Base-by-base conservation (phyloP, 192 early-diverging fungal species). In the Coemansia brasiliensis region DNA sequence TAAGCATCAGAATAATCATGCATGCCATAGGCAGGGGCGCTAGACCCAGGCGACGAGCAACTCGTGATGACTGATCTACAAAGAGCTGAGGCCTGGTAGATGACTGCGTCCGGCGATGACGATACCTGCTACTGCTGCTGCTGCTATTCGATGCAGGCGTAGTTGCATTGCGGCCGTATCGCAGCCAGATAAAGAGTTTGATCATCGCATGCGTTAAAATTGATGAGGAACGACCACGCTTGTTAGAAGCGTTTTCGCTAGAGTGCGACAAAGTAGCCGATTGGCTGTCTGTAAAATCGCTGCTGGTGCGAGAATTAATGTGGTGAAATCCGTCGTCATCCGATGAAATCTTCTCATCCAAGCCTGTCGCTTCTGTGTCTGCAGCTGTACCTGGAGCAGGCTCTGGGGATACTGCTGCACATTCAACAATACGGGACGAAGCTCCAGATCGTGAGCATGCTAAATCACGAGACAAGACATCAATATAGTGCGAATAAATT, bases 401-500 rank as follows among this genome's bases (percentile, higher is more conserved):
- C 1, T 15, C 12, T 16, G 25, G 15, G 17, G 16, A 8, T 6
- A 32, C 27, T 35, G 56, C 35, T 4, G 55, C 44, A 5, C 39
- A 55, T 22, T 11, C 37, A 24, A 46, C 22, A 21, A 20, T 17
- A 21, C 29, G 13, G n/a, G 29, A 15, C 49, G 39, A 13, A 20
- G 48, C 48, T 15, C 66, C 57, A 4, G 52, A 18, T 43, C 62
- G 69, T 6, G 74, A 62, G 57, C 74, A 71, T 2, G 89, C 85
- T 29, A 99, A 60, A 71, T 98, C 96, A 51, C 88, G 80, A 59
- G 92, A 94, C 27, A 99, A 70, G 40, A 94, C 86, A 57, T 95
- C 94, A 4, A 85, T 82, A 63, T 90, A 99, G 45, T 86, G 84
- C 10, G 80, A 84, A 74, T 99, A 99, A 1, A 97, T 86, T 24